phyloP scores from a whole-genome alignment of 306 rosid species.

The Begonia fuchsioides region DNA sequence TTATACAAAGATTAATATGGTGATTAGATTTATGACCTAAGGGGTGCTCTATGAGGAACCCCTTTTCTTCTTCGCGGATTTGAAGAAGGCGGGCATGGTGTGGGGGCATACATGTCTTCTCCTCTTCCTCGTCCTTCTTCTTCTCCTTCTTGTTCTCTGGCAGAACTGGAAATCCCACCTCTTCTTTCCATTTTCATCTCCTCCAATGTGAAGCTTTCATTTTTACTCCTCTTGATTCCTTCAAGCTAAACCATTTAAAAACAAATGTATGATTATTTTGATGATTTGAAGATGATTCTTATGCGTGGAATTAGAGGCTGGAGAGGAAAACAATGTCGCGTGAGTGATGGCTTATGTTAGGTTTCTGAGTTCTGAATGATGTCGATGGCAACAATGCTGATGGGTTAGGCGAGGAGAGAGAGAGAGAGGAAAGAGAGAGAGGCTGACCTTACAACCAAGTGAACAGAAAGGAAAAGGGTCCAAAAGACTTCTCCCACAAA shows the following conservation, averaged over 20 bases:
- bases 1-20: background rate
- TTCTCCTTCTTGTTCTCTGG: conserved; percentile 20
- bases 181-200: conserved; percentile 26
- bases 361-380: conserved; percentile 26
- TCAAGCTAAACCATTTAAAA: conserved; percentile 32
- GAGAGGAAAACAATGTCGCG: conserved; percentile 30
- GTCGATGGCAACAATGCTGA: background rate
- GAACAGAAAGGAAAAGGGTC: conserved; percentile 81
- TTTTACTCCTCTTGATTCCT: conserved; percentile 63
- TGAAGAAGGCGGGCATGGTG: conserved; percentile 71
- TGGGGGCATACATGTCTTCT: conserved; percentile 55
- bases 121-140: conserved; percentile 22
- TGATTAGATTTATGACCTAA: conserved; percentile 28
- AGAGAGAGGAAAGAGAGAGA: background rate
- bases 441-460: conserved; percentile 80
- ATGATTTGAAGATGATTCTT: conserved; percentile 6
- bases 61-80: conserved; percentile 86
- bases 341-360: conserved; percentile 36
- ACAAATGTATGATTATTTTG: background rate
- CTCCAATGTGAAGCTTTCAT: conserved; percentile 46
- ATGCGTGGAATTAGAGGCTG: conserved; percentile 17
- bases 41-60: conserved; percentile 81
- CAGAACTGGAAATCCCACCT: conserved; percentile 8
- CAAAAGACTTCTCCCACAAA: conserved; percentile 66
- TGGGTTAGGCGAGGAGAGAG: conserved; percentile 1